Percentiles rank a stretch among this genome's conserved stretches.
phyloP scores from a whole-genome alignment of 352 stramenopile genomes.

The Pythium chondricola region DNA sequence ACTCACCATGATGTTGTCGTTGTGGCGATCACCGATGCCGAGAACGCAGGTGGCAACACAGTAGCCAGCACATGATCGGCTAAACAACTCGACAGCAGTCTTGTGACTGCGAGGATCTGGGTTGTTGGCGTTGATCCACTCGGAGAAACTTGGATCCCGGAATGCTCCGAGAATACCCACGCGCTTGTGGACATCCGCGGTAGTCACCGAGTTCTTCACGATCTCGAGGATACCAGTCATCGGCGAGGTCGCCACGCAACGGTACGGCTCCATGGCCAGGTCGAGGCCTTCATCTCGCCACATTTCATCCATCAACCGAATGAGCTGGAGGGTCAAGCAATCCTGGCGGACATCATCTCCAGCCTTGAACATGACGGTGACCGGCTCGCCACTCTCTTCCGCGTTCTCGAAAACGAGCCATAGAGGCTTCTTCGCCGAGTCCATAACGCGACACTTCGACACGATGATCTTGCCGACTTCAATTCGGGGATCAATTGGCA shows the following conservation, averaged over 20 bases:
- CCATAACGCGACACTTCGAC: conserved; percentile 87
- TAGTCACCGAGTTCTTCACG: conserved; percentile 91
- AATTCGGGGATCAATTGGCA: conserved; percentile 80
- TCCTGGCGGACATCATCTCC: conserved; percentile 95
- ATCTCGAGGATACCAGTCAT: conserved; percentile 91
- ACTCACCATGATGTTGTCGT: conserved; percentile 95
- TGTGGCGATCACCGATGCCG: conserved; percentile 93
- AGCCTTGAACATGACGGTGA: conserved; percentile 91
- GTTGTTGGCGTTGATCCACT: conserved; percentile 84
- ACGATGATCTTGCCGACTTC: conserved; percentile 82
- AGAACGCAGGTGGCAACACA: conserved; percentile 93
- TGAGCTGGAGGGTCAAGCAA: conserved; percentile 90
- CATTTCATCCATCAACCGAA: conserved; percentile 91
- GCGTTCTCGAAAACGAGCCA: conserved; percentile 87
- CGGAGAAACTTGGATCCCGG: conserved; percentile 78
- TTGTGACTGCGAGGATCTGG: conserved; percentile 52
- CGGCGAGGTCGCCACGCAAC: conserved; percentile 86
- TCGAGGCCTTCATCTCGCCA: conserved; percentile 90
- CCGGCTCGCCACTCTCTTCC: conserved; percentile 61
- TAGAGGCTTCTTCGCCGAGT: conserved; percentile 86
- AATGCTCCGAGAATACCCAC: conserved; percentile 79
- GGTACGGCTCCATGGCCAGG: conserved; percentile 89
- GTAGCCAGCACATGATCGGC: conserved; percentile 86
- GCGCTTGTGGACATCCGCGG: conserved; percentile 86
- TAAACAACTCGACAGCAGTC: conserved; percentile 80